phyloP scores from a whole-genome alignment of 2,329 filamentous ascomycete species.

The Cercospora canescens region DNA sequence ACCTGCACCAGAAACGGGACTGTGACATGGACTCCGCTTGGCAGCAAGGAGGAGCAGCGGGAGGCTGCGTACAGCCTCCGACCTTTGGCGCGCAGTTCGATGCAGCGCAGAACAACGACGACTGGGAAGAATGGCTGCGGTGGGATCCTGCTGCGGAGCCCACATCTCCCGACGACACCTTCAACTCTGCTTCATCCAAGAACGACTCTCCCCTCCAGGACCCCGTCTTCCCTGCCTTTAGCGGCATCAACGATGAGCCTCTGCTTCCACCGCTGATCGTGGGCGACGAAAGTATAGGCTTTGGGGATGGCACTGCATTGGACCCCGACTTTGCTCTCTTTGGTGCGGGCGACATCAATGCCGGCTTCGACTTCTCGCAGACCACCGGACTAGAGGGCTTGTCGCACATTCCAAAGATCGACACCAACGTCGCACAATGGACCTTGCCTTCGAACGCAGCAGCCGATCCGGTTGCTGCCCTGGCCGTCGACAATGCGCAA shows the following conservation, averaged over 20 bases:
- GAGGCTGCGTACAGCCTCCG: constrained; percentile 16
- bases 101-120: constrained; percentile 27
- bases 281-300: constrained; percentile 34
- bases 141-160: constrained; percentile 45
- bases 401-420: constrained; percentile 24
- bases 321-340: constrained; percentile 27
- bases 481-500: constrained; percentile 27
- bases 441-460: constrained; percentile 24
- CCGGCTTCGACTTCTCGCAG: constrained; percentile 34
- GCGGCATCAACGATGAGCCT: constrained; percentile 27
- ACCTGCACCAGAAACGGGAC: constrained; percentile 13
- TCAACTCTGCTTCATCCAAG: constrained; percentile 36
- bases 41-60: constrained; percentile 12
- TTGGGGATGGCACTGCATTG: constrained; percentile 22
- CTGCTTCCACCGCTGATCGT: constrained; percentile 36
- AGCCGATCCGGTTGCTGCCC: constrained; percentile 17
- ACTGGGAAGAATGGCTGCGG: constrained; percentile 51
- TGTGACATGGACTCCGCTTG: constrained; percentile 23
- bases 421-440: constrained; percentile 29
- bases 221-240: constrained; percentile 29
- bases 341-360: constrained; percentile 26
- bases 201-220: constrained; percentile 39
- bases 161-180: constrained; percentile 37
- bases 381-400: constrained; percentile 22
- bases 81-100: constrained; percentile 20